A percentile compares a stretch with the other conserved stretches of the same genome.
phyloP scores from a whole-genome alignment of 257 asterid species.

The Nicotiana otophora region DNA sequence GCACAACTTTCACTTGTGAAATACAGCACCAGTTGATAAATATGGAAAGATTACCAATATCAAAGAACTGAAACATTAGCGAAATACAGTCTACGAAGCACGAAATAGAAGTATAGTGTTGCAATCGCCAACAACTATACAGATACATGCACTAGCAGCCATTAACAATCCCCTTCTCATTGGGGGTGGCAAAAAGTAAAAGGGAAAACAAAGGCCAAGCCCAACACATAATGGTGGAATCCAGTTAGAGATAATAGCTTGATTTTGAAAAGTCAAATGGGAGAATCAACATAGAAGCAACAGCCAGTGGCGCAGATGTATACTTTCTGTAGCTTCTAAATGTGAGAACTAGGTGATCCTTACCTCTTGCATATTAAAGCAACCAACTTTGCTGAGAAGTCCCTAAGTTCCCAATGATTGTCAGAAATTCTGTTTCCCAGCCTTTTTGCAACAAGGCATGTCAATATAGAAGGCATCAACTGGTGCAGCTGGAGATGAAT shows the following conservation, averaged over 20 bases:
- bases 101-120: not conserved
- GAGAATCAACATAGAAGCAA: not conserved
- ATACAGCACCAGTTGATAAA: not conserved
- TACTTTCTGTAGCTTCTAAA: not conserved
- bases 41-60: not conserved
- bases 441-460: conserved; percentile 86
- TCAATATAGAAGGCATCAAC: conserved; percentile 92
- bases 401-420: conserved; percentile 87
- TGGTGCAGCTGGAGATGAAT: conserved; percentile 66
- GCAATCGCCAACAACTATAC: not conserved
- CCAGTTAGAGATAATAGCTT: not conserved
- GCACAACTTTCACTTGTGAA: not conserved
- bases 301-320: not conserved
- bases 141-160: not conserved
- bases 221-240: not conserved
- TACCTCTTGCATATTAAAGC: conserved; percentile 88
- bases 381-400: conserved; percentile 74
- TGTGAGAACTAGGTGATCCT: conserved; percentile 4
- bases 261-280: not conserved
- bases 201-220: not conserved
- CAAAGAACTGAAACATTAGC: not conserved
- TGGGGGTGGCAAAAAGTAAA: not conserved
- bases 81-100: not conserved
- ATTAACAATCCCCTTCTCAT: not conserved
- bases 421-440: conserved; percentile 72